A percentile compares a stretch with the other conserved stretches of the same genome.
Evolutionary conservation across 306 rosid species (phyloP).

Genomic region (Fragaria vesca): DNA sequence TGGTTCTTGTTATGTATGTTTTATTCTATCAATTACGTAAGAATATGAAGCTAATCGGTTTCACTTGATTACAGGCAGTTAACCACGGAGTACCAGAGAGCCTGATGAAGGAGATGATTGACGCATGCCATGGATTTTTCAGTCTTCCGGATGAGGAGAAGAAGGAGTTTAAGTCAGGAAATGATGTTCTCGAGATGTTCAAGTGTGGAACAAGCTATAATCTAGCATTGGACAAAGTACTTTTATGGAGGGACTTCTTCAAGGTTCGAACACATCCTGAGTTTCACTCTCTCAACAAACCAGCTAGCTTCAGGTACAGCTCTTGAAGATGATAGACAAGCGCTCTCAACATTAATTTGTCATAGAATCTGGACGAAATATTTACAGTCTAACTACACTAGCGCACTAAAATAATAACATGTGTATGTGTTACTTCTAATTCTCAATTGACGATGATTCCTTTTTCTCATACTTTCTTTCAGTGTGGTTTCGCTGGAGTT

Average conservation of each 20-base stretch:
- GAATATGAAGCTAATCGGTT: neutral
- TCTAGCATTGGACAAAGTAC: neutral
- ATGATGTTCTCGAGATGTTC: neutral
- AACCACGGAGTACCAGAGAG: slow-evolving; percentile 46
- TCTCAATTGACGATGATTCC: too few species aligned
- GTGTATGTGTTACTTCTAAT: too few species aligned
- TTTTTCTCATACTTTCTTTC: neutral
- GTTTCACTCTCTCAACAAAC: neutral
- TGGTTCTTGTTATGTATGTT: neutral
- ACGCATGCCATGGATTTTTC: slow-evolving; percentile 32
- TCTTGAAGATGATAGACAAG: too few species aligned
- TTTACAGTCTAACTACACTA: too few species aligned
- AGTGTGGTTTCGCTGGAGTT: neutral
- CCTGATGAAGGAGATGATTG: slow-evolving; percentile 36
- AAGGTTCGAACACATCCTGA: neutral
- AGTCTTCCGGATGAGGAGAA: slow-evolving; percentile 14
- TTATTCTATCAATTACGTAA: neutral
- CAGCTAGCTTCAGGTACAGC: neutral
- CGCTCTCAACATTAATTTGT: too few species aligned
- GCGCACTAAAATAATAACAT: too few species aligned
- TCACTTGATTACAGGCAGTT: slow-evolving; percentile 20
- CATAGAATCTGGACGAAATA: too few species aligned
- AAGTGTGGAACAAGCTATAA: neutral
- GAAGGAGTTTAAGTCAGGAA: slow-evolving; percentile 4
- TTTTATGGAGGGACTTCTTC: neutral